These are phyloP conservation scores for Avena atlantica DNA, from an alignment of 176 grass and related monocot species.

Conservation along the genomic window DNA sequence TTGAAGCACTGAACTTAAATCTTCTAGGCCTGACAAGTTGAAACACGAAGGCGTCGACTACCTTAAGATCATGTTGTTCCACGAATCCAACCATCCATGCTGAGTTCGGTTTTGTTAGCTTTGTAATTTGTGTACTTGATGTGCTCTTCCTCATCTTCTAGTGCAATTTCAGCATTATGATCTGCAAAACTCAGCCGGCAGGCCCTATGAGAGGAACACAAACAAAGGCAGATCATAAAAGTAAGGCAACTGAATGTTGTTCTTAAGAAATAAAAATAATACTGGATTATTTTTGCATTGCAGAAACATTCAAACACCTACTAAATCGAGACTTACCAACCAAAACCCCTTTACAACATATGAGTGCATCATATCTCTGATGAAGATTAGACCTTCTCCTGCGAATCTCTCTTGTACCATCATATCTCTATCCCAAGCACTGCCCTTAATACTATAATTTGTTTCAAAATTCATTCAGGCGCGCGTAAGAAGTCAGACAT, in stretches of 20 bases:
- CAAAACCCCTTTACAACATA: constrained; percentile 46
- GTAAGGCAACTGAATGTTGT: too few relatives aligned
- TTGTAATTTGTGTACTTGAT: background rate
- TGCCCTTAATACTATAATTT: background rate
- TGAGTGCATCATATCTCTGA: constrained; percentile 44
- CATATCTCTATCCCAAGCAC: constrained; percentile 22
- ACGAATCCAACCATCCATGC: constrained; percentile 47
- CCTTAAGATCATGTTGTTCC: constrained; percentile 30
- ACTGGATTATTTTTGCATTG: background rate
- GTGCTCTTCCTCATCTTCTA: constrained; percentile 48
- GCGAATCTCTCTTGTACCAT: constrained; percentile 33
- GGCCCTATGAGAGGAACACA: constrained; percentile 18
- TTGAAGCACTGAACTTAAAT: constrained; percentile 39
- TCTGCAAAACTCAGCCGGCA: constrained; percentile 33
- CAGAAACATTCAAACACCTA: background rate
- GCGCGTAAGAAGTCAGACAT: background rate
- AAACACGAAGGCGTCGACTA: constrained; percentile 42
- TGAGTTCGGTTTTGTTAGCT: constrained; percentile 38
- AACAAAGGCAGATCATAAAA: background rate
- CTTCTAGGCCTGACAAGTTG: constrained; percentile 16
- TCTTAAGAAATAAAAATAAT: too few relatives aligned
- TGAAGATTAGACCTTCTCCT: constrained; percentile 26
- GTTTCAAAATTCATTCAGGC: background rate
- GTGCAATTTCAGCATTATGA: background rate
- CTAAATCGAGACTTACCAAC: constrained; percentile 29